A percentile compares a stretch with the other conserved stretches of the same genome.
These are phyloP conservation scores for Diaporthe caulivora DNA, from an alignment of 2,329 filamentous ascomycete genomes.

Conservation along the genomic window DNA sequence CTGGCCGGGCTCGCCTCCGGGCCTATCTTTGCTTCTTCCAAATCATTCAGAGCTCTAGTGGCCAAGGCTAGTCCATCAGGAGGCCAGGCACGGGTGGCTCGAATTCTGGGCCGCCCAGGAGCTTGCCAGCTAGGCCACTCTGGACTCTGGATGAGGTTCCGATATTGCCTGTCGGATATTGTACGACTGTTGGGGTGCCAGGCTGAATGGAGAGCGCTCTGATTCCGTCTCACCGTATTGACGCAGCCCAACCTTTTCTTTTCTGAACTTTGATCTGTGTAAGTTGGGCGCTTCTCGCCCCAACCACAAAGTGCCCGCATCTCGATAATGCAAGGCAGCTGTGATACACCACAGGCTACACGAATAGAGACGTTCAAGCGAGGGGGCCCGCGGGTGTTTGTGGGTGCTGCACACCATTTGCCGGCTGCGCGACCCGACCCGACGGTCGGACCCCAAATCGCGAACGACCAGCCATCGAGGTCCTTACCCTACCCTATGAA, in stretches of 20 bases:
- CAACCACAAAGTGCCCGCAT: neutral
- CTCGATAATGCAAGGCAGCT: constrained; percentile 20
- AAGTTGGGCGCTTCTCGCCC: constrained; percentile 9
- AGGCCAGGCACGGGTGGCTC: constrained; percentile 5
- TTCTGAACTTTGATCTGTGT: constrained; percentile 14
- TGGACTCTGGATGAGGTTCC: neutral
- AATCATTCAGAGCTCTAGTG: neutral
- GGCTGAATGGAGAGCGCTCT: neutral
- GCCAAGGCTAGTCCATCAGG: constrained; percentile 13
- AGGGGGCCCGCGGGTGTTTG: constrained; percentile 9
- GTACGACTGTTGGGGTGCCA: neutral
- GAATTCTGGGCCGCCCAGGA: neutral
- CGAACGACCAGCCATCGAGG: neutral
- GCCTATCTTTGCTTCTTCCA: constrained; percentile 24
- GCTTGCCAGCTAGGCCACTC: neutral
- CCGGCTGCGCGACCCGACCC: constrained; percentile 24
- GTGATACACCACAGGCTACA: constrained; percentile 22
- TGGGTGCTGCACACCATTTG: constrained; percentile 12
- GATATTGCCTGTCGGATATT: neutral
- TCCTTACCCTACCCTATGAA: neutral
- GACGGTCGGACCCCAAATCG: constrained; percentile 23
- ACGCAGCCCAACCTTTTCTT: neutral
- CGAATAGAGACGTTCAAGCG: neutral
- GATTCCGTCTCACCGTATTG: constrained; percentile 1
- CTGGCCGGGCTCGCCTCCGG: constrained; percentile 4